These are phyloP conservation scores for Verticillium tricorpus DNA, from an alignment of 2,329 filamentous ascomycete species.

Conservation along the genomic window DNA sequence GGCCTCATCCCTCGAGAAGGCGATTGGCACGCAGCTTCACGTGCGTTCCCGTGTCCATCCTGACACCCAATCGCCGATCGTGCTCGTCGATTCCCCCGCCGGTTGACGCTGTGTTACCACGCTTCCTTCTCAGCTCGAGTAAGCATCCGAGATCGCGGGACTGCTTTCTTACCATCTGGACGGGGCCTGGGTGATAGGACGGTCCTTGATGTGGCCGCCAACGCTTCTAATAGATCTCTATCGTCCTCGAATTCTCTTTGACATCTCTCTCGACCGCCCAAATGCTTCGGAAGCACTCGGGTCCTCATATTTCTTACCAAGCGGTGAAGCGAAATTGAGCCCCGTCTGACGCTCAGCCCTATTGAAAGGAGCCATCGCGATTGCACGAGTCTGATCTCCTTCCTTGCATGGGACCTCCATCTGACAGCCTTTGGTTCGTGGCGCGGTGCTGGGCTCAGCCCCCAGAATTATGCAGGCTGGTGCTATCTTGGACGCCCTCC, in stretches of 20 bases:
- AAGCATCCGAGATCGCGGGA: background rate
- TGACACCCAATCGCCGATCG: background rate
- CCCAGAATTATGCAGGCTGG: slow-evolving; percentile 5
- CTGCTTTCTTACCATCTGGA: background rate
- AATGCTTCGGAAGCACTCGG: background rate
- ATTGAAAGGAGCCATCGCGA: background rate
- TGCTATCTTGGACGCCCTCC: slow-evolving; percentile 7
- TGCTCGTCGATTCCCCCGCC: background rate
- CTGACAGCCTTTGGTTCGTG: slow-evolving; percentile 9
- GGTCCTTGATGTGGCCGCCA: background rate
- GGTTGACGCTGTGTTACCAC: background rate
- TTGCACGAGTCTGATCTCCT: background rate
- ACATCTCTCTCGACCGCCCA: background rate
- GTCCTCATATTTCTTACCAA: background rate
- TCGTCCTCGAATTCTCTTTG: background rate
- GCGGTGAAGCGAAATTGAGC: background rate
- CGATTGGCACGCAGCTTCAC: background rate
- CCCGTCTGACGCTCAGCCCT: background rate
- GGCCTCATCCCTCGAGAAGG: background rate
- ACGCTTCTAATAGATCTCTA: background rate
- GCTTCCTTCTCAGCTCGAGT: background rate
- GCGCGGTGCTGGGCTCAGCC: slow-evolving; percentile 11
- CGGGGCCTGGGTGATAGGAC: background rate
- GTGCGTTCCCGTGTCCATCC: background rate
- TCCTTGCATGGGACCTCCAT: slow-evolving; percentile 1